A percentile compares a stretch with the other conserved stretches of the same genome.
Conservation (phyloP, 805 yeast genomes). For the Torulaspora franciscae region DNA sequence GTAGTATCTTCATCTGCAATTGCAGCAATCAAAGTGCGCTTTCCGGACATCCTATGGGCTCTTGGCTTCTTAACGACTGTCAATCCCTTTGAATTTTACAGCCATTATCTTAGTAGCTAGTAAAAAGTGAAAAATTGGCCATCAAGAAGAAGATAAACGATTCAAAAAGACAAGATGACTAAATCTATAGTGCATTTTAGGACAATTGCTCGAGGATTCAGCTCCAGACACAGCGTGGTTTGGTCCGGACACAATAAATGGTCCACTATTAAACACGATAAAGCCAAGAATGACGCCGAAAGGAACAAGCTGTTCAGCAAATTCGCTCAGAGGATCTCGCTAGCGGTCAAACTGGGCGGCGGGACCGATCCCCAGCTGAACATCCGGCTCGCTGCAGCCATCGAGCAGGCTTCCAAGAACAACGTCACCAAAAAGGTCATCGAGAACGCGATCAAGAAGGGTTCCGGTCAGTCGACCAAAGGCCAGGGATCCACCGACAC, state of each 20-base stretch:
- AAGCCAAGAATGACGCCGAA: slow-evolving; percentile 85
- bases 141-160: neutral
- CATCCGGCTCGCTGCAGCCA: slow-evolving; percentile 57
- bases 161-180: neutral
- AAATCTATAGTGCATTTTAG: neutral
- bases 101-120: neutral
- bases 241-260: slow-evolving; percentile 83
- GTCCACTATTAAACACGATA: slow-evolving; percentile 91
- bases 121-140: neutral
- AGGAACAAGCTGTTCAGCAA: slow-evolving; percentile 65
- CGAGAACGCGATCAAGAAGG: slow-evolving; percentile 83
- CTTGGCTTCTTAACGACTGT: neutral
- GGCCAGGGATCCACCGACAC: slow-evolving; percentile 46
- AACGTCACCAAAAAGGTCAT: slow-evolving; percentile 80
- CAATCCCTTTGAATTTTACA: slow-evolving; percentile 7
- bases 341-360: slow-evolving; percentile 63
- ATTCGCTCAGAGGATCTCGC: slow-evolving; percentile 65
- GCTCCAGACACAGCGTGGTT: neutral
- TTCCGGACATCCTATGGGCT: slow-evolving; percentile 33
- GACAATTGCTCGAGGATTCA: slow-evolving; percentile 3
- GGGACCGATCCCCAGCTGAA: slow-evolving; percentile 55
- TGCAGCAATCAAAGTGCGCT: slow-evolving; percentile 83
- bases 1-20: slow-evolving; percentile 98
- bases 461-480: slow-evolving; percentile 47
- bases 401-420: slow-evolving; percentile 69